phyloP scores from a whole-genome alignment of 371 early-diverging fungal genomes.

The Lichtheimia ornata region DNA sequence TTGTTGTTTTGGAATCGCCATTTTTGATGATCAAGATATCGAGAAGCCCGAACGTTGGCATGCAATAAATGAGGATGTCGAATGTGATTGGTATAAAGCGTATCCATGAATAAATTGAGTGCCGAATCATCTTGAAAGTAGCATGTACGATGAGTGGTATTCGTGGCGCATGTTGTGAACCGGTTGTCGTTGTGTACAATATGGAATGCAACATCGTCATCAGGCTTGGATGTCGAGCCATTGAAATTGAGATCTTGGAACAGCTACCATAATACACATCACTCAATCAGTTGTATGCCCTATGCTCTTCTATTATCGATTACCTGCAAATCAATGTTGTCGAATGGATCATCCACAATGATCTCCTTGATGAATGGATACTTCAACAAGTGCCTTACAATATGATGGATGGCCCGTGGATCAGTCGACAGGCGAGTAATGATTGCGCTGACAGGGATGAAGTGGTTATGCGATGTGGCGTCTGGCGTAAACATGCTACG shows the following conservation, averaged over 20 bases:
- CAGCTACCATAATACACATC: neutral
- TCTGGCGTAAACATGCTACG: slow-evolving; percentile 37
- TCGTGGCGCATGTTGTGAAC: slow-evolving; percentile 39
- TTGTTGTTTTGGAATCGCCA: slow-evolving; percentile 58
- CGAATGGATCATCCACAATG: neutral
- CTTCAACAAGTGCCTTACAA: slow-evolving; percentile 47
- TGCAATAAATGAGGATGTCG: slow-evolving; percentile 52
- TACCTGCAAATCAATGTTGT: neutral
- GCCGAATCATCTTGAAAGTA: slow-evolving; percentile 68
- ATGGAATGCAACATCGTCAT: slow-evolving; percentile 43
- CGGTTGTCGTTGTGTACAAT: slow-evolving; percentile 28
- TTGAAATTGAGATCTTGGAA: slow-evolving; percentile 30
- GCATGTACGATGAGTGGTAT: slow-evolving; percentile 52
- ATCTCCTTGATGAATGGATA: slow-evolving; percentile 64
- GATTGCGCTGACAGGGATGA: slow-evolving; percentile 58
- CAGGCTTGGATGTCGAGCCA: slow-evolving; percentile 38
- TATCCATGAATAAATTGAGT: slow-evolving; percentile 63
- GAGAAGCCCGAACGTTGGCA: slow-evolving; percentile 51
- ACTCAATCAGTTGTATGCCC: neutral
- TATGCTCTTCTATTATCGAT: neutral
- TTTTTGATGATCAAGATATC: slow-evolving; percentile 54
- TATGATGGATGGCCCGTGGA: slow-evolving; percentile 38
- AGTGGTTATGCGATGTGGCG: slow-evolving; percentile 33
- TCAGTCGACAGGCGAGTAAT: slow-evolving; percentile 51
- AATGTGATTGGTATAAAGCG: slow-evolving; percentile 59